Percentiles rank a stretch among this genome's conserved stretches.
These are phyloP conservation scores for Hypoxylon sp. DNA, from an alignment of 2,329 filamentous ascomycete species.

Conservation along the genomic window DNA sequence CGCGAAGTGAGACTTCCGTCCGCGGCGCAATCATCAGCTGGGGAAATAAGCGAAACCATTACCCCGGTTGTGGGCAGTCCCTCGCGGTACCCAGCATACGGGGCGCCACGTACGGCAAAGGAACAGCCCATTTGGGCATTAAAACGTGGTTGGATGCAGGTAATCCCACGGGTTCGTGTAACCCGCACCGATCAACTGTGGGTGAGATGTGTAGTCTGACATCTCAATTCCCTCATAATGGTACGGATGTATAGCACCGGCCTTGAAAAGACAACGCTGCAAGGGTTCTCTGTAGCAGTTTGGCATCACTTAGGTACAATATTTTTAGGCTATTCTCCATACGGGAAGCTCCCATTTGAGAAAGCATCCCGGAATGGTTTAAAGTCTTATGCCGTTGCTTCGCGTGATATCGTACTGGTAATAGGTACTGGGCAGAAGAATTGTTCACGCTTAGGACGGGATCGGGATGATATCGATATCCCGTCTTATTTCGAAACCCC, in stretches of 20 bases:
- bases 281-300: constrained; percentile 13
- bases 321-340: constrained; percentile 43
- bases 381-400: constrained; percentile 12
- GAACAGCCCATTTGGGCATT: constrained; percentile 13
- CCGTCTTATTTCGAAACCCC: constrained; percentile 20
- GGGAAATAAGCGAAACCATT: constrained; percentile 13
- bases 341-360: constrained; percentile 22
- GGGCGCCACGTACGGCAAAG: constrained; percentile 1
- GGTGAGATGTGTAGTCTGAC: constrained; percentile 17
- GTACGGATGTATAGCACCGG: constrained; percentile 28
- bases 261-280: constrained; percentile 18
- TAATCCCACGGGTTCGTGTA: constrained; percentile 33
- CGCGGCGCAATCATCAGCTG: constrained; percentile 3
- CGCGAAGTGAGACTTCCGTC: constrained; percentile 1
- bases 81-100: constrained; percentile 3
- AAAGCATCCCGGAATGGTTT: constrained; percentile 13
- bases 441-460: constrained; percentile 13
- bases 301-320: background rate
- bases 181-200: constrained; percentile 22
- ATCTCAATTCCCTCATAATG: constrained; percentile 16
- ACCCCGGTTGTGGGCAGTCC: background rate
- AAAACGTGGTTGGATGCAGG: constrained; percentile 33
- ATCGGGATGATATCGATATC: constrained; percentile 10
- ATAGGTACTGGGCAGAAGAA: constrained; percentile 1
- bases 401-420: constrained; percentile 6